Conservation (phyloP, 345 rosid species). For the Gossypium herbaceum region DNA sequence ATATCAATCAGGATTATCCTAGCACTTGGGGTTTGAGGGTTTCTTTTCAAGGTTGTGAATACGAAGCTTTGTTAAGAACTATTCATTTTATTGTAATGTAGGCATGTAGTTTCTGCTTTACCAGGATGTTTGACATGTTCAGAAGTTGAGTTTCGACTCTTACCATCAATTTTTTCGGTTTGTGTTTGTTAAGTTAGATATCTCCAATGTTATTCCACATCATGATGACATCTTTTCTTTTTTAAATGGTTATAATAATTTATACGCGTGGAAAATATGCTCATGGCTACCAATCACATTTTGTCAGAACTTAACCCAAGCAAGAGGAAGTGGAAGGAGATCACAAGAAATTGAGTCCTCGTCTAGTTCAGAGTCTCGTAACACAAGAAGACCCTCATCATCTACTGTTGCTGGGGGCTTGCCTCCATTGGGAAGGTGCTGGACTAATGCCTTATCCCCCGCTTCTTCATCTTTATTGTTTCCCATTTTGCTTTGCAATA, state of each 20-base stretch:
- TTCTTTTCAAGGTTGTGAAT: neutral
- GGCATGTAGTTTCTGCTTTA: neutral
- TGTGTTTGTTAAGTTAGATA: neutral
- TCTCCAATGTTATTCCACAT: slow-evolving; percentile 4
- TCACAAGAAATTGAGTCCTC: slow-evolving; percentile 51
- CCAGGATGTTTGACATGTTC: neutral
- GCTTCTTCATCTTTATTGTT: neutral
- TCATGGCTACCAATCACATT: slow-evolving; percentile 1
- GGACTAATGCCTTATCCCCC: slow-evolving; percentile 7
- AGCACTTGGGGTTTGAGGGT: neutral
- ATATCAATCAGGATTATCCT: neutral
- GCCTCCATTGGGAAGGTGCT: slow-evolving; percentile 89
- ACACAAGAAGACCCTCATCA: slow-evolving; percentile 56
- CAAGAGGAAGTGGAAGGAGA: slow-evolving; percentile 64
- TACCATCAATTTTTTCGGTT: neutral
- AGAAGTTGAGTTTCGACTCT: neutral
- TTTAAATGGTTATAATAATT: neutral
- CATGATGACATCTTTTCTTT: neutral
- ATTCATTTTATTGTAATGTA: neutral
- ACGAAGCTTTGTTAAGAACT: neutral
- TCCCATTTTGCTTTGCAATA: neutral
- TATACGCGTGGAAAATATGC: neutral
- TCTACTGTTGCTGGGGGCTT: slow-evolving; percentile 81
- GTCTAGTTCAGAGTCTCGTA: slow-evolving; percentile 59
- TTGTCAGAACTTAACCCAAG: slow-evolving; percentile 62